Conservation (phyloP, 2,329 filamentous ascomycete species). For the Penicillium sp. region DNA sequence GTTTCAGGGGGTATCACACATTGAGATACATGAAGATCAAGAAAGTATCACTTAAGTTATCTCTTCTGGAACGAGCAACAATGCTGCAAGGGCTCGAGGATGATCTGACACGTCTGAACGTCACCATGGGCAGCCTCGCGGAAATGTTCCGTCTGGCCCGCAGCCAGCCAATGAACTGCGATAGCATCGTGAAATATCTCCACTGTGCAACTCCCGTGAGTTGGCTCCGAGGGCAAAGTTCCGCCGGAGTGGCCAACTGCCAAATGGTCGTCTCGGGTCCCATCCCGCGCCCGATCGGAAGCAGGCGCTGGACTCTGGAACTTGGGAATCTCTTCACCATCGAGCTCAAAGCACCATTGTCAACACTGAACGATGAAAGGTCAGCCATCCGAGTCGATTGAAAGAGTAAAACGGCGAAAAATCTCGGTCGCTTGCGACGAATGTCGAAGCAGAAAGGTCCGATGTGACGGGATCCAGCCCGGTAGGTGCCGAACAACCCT, state of each 20-base stretch:
- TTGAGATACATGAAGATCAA: too few relatives aligned
- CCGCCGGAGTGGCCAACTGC: neutral
- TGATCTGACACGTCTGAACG: neutral
- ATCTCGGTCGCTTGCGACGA: constrained; percentile 49
- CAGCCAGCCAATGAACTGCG: neutral
- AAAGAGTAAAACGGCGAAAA: constrained; percentile 42
- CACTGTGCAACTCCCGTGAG: neutral
- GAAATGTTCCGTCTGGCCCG: neutral
- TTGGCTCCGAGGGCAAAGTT: neutral
- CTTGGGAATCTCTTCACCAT: neutral
- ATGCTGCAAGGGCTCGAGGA: neutral
- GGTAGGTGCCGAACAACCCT: constrained; percentile 22
- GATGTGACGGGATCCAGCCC: constrained; percentile 42
- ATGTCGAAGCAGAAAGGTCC: constrained; percentile 46
- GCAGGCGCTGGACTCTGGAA: neutral
- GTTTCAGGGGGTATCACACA: too few relatives aligned
- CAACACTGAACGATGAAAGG: neutral
- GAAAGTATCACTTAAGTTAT: too few relatives aligned
- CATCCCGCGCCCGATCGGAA: neutral
- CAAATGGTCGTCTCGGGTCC: neutral
- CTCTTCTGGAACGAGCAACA: neutral
- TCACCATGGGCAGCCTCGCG: neutral
- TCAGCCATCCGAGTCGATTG: neutral
- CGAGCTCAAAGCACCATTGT: neutral
- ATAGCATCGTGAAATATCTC: neutral